Evolutionary conservation across 106 monocot genomes (phyloP), one percentile per base, ranked within the genome.

Genomic region (Agapanthus africanus): DNA sequence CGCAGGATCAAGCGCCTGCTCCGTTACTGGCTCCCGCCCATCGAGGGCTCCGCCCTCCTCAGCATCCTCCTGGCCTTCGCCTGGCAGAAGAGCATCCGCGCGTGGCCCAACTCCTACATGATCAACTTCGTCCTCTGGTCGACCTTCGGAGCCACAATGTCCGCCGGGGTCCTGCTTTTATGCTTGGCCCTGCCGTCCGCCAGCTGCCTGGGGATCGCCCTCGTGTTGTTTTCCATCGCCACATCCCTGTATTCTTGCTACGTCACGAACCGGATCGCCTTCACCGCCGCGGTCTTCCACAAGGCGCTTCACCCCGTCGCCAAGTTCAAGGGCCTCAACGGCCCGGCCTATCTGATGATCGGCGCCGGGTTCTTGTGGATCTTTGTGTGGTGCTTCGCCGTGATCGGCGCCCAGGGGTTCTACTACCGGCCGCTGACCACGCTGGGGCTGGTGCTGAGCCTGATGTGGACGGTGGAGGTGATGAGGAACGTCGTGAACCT

Each of bases 391-490:
- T 92, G 97, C 76, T 75, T 99, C 52, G 97, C 89, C 0, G 79
- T 91, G 70, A 92, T 99, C 78, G 97, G 97, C 4, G 97, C 97
- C 6, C 65, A 84, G 37, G 79, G 84, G 65, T 99, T 87, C 81
- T 73, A 81, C 72, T 85, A 86, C 74, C 89, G 92, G 27, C 74
- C 84, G 7, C 70, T 92, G 35, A 90, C 89, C 11, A 82, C 92
- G 25, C 19, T 88, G 26, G 80, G 42, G 25, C 78, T 99, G 39
- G 79, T 92, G 34, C 65, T 92, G 38, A 99, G 97, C 79, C 77
- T 99, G 64, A 63, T 66, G 68, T 99, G 97, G 97, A 99, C 89
- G 28, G 97, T 89, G 47, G 97, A 99, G 82, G 97, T 99, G 66
- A 82, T 99, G 85, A 79, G 97, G 39, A 99, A 99, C 63, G 97